phyloP scores from a whole-genome alignment of 371 early-diverging fungal genomes.

The Rhizopus delemar region DNA sequence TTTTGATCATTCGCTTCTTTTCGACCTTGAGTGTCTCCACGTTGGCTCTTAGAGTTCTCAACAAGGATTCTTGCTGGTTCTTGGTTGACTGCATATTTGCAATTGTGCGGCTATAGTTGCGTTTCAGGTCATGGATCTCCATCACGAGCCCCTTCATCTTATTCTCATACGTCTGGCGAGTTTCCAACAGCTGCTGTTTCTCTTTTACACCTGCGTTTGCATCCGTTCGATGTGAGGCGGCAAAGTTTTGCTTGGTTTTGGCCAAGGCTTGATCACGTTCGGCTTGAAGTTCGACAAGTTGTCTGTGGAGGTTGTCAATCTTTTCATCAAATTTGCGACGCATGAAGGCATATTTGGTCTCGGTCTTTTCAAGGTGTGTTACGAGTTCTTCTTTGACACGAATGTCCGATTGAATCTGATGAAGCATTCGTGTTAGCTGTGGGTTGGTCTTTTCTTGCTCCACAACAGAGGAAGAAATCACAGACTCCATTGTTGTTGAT shows the following conservation, averaged over 20 bases:
- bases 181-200: slow-evolving; percentile 48
- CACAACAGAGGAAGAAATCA: background rate
- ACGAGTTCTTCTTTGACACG: slow-evolving; percentile 64
- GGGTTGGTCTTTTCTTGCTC: slow-evolving; percentile 31
- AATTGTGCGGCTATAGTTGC: slow-evolving; percentile 62
- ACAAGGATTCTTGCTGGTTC: slow-evolving; percentile 54
- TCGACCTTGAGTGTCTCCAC: slow-evolving; percentile 73
- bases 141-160: slow-evolving; percentile 68
- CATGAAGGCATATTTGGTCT: slow-evolving; percentile 61
- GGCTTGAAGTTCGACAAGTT: slow-evolving; percentile 58
- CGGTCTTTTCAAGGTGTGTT: slow-evolving; percentile 56
- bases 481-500: slow-evolving; percentile 1
- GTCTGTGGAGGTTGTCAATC: slow-evolving; percentile 58
- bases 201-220: slow-evolving; percentile 29
- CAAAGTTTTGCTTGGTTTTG: slow-evolving; percentile 41
- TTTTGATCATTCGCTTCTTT: slow-evolving; percentile 78
- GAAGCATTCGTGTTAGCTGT: slow-evolving; percentile 54
- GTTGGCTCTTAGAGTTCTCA: slow-evolving; percentile 55
- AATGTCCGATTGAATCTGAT: slow-evolving; percentile 74
- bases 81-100: slow-evolving; percentile 57
- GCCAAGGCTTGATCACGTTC: slow-evolving; percentile 70
- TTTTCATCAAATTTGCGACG: slow-evolving; percentile 73
- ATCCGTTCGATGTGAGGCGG: slow-evolving; percentile 27
- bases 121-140: slow-evolving; percentile 70
- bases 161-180: slow-evolving; percentile 64